Evolutionary conservation across 2,329 filamentous ascomycete species (phyloP), one percentile per base, ranked within the genome.

Genomic region (Colletotrichum chlorophyti): DNA sequence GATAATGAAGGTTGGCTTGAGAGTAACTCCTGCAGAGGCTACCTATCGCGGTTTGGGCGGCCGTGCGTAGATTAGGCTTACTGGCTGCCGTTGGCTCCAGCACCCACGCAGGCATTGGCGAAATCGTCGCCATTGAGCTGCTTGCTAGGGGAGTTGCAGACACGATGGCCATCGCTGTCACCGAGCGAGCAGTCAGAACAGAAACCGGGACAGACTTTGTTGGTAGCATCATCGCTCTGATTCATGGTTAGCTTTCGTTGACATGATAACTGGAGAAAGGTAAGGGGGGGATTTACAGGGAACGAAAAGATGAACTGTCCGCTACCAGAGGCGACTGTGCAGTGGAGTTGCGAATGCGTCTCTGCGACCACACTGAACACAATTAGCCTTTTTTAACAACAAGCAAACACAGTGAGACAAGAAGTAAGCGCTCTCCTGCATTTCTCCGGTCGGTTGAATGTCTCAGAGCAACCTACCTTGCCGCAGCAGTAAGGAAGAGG

Each of bases 131-230:
- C 47, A 19, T 50, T 34, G 15, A 50, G 24, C n/a, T 40, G 34
- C 24, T 41, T 40, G 35, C 24, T 19, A 4, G 47, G 23, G 21
- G 47, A 50, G 47, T 50, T 50, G 34, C 47, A 50, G 35, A 50
- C 47, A 29, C 23, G 34, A 24, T 50, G 47, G 6, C 47, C 47
- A 6, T 50, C 47, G 3, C 23, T 29, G 2, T 50, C 34, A 10
- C 47, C 47, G 2, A 50, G 35, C 35, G 47, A 6, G 21, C 47
- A 50, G 34, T 50, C 47, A 12, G 47, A 50, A 24, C 34, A 50
- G 26, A 50, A 50, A 5, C 15, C 12, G 9, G 47, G 47, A 17
- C 47, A 50, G 7, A 50, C 47, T 19, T 50, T 50, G 24, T 50
- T 40, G 8, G 47, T 50, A 12, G 12, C 47, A 24, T 17, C 47